Conservation (phyloP, 768 basidiomycete species). For the Phaeotremella skinneri region DNA sequence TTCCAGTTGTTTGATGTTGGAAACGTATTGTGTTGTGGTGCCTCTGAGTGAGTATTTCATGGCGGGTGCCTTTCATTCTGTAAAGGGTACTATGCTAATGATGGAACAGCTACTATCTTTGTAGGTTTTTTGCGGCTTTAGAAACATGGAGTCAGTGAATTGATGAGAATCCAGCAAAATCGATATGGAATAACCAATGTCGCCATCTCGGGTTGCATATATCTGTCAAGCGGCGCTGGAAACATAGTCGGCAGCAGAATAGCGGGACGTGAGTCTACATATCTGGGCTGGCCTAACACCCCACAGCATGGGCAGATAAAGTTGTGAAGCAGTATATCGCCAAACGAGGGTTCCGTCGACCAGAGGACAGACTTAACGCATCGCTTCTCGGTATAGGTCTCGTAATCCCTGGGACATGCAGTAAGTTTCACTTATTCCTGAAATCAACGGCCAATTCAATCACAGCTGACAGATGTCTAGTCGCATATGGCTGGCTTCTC, state of each 20-base stretch:
- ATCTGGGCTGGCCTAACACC: neutral
- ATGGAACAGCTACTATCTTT: constrained; percentile 27
- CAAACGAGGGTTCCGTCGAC: constrained; percentile 46
- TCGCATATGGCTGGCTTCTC: constrained; percentile 47
- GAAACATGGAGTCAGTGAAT: neutral
- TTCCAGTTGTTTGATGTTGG: constrained; percentile 37
- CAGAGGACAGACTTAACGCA: constrained; percentile 51
- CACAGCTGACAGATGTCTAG: no score
- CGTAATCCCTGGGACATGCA: constrained; percentile 39
- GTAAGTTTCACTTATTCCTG: constrained; percentile 23
- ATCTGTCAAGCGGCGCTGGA: constrained; percentile 49
- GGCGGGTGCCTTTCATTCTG: neutral
- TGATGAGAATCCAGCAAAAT: neutral
- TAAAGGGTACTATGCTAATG: neutral
- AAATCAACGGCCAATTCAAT: no score
- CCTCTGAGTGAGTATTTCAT: constrained; percentile 24
- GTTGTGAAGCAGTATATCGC: constrained; percentile 41
- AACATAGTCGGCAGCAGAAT: constrained; percentile 49
- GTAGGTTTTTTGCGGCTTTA: constrained; percentile 21
- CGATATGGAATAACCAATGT: constrained; percentile 50
- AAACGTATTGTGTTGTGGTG: constrained; percentile 43
- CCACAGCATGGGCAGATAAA: constrained; percentile 43
- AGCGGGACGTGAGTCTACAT: constrained; percentile 42
- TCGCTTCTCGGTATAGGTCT: constrained; percentile 40
- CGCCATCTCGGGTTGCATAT: constrained; percentile 51